Percentiles rank a stretch among this genome's conserved stretches.
Conservation (phyloP, 2,329 filamentous ascomycete genomes). For the Alternaria metachromatica region DNA sequence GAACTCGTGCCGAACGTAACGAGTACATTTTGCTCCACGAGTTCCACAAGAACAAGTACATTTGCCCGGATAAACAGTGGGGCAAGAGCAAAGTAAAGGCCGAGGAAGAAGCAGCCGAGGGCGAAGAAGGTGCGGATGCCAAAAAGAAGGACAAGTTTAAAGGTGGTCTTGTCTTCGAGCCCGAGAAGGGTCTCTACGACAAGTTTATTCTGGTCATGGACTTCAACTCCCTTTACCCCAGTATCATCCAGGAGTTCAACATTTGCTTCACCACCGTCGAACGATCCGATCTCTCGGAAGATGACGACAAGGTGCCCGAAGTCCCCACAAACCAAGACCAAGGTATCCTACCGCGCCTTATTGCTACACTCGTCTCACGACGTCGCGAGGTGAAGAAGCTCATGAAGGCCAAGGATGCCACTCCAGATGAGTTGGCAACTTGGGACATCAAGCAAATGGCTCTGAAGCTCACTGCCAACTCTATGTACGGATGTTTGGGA, state of each 20-base stretch:
- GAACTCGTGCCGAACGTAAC: conserved; percentile 95
- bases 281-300: conserved; percentile 71
- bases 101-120: conserved; percentile 76
- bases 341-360: conserved; percentile 88
- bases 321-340: conserved; percentile 78
- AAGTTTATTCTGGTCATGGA: conserved; percentile 99
- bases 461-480: conserved; percentile 96
- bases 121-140: conserved; percentile 68
- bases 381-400: conserved; percentile 91
- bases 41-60: conserved; percentile 96
- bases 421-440: conserved; percentile 82
- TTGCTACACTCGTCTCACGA: conserved; percentile 87
- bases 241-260: conserved; percentile 99
- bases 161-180: conserved; percentile 97
- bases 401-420: conserved; percentile 93
- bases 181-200: conserved; percentile 96
- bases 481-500: conserved; percentile 98
- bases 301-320: conserved; percentile 88
- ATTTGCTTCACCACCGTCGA: conserved; percentile 99
- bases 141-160: conserved; percentile 99
- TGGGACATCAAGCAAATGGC: conserved; percentile 99
- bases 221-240: conserved; percentile 98
- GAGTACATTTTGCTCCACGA: conserved; percentile 99
- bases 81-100: conserved; percentile 76
- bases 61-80: conserved; percentile 92